These are phyloP conservation scores for Neocatenulostroma microsporum DNA, from an alignment of 2,329 filamentous ascomycete species.

Conservation along the genomic window DNA sequence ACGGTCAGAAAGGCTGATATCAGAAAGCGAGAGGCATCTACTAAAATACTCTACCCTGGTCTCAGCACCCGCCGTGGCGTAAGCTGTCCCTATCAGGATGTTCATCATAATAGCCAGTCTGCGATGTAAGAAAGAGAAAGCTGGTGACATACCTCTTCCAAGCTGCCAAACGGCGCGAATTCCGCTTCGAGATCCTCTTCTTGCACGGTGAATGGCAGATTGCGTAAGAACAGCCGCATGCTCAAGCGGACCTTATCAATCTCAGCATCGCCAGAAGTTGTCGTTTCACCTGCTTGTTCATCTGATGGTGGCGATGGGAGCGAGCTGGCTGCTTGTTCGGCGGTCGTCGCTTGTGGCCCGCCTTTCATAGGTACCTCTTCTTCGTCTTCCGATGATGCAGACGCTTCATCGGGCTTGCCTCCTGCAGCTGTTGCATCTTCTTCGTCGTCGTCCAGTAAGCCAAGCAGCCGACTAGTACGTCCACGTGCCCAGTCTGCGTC, in stretches of 20 bases:
- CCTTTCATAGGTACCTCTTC: constrained; percentile 10
- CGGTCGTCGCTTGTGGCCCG: constrained; percentile 30
- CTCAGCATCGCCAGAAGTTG: too few relatives aligned
- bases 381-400: constrained; percentile 7
- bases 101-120: constrained; percentile 66
- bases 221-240: constrained; percentile 77
- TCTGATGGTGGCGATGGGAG: constrained; percentile 22
- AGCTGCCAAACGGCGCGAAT: constrained; percentile 64
- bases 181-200: constrained; percentile 67
- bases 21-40: constrained; percentile 90
- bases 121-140: constrained; percentile 43
- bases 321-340: constrained; percentile 6
- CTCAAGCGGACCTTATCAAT: constrained; percentile 58
- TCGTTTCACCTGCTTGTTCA: constrained; percentile 25
- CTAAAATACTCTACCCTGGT: constrained; percentile 95
- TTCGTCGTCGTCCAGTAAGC: constrained; percentile 70
- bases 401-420: constrained; percentile 5
- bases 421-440: constrained; percentile 15
- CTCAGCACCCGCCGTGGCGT: constrained; percentile 86
- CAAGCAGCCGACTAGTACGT: constrained; percentile 76
- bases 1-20: constrained; percentile 14
- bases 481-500: constrained; percentile 91
- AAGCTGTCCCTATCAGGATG: constrained; percentile 99
- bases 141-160: constrained; percentile 72
- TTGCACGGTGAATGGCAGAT: constrained; percentile 71